phyloP scores from a whole-genome alignment of 306 rosid genomes.

The Elaeagnus macrophylla region DNA sequence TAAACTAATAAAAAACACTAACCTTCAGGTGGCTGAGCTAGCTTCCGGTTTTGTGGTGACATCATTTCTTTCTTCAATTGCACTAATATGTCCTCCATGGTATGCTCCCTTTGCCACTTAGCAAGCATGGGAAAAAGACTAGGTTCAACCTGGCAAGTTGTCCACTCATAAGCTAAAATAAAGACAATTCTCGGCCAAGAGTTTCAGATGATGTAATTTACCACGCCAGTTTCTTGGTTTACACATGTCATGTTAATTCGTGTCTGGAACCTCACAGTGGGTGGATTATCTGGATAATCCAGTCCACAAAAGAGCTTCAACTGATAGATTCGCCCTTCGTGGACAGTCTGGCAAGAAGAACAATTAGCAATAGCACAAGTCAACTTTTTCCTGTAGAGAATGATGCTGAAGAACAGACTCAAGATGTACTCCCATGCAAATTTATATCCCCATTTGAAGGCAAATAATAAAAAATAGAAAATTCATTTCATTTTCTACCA shows the following conservation, averaged over 20 bases:
- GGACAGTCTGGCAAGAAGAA: conserved; percentile 66
- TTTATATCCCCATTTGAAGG: neutral
- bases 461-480: neutral
- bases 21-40: conserved; percentile 96
- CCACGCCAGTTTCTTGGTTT: conserved; percentile 83
- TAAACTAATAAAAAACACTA: conserved; percentile 17
- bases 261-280: conserved; percentile 89
- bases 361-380: conserved; percentile 1
- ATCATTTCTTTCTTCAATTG: conserved; percentile 95
- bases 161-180: conserved; percentile 22
- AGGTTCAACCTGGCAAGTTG: conserved; percentile 74
- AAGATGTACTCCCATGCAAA: neutral
- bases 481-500: too few species aligned
- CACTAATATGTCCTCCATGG: conserved; percentile 81
- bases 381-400: conserved; percentile 4
- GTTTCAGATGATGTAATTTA: conserved; percentile 29
- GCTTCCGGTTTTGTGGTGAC: conserved; percentile 89
- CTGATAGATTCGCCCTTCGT: conserved; percentile 91
- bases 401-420: neutral
- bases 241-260: conserved; percentile 90
- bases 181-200: conserved; percentile 5
- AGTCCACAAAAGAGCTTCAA: conserved; percentile 83
- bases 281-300: conserved; percentile 91
- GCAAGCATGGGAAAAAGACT: conserved; percentile 85
- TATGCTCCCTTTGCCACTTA: conserved; percentile 83